Base-by-base conservation (phyloP, 163 green algal species). In the Trebouxia gelatinosa region DNA sequence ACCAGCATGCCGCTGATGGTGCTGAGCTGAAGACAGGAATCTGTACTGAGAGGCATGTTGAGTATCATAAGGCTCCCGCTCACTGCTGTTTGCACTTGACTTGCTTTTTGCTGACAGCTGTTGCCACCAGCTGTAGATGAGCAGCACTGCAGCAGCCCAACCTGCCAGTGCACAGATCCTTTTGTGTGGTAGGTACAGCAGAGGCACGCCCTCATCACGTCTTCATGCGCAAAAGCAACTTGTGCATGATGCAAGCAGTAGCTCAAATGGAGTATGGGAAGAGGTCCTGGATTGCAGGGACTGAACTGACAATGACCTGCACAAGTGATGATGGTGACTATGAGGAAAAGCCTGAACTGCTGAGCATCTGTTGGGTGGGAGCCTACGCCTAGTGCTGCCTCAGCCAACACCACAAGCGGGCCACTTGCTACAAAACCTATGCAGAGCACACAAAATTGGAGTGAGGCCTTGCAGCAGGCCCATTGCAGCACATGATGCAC, bases 351-450 rank as follows among this genome's bases (percentile, higher is more conserved):
- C 48, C 59, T 16, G 5, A 77, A 13, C 13, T 48, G 34, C 70
- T 83, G 79, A 29, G 7, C n/a, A 4, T 64, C 37, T 6, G n/a
- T 51, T 0, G 71, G 79, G 28, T 72, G 35, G 26, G 79, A 7
- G 0, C 79, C 79, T 39, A 80, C 51, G 0, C 40, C 71, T 0
- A 88, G 37, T 26, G 46, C 67, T 61, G 90, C 61, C 84, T 95
- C 84, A 29, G 94, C 77, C 7, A 90, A 21, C 43, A 95, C 81
- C 59, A 92, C 87, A 31, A 95, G 80, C 0, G 89, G 90, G 0
- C 89, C 91, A 11, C 48, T 66, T 19, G 70, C 79, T 16, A 83
- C 79, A 59, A 74, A 83, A 16, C 79, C 79, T 83, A n/a, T 83
- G 79, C 34, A 51, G 3, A 35, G 21, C 6, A 39, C 38, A 38